A percentile compares a stretch with the other conserved stretches of the same genome.
phyloP scores from a whole-genome alignment of 768 basidiomycete species.

The Russula emetica region DNA sequence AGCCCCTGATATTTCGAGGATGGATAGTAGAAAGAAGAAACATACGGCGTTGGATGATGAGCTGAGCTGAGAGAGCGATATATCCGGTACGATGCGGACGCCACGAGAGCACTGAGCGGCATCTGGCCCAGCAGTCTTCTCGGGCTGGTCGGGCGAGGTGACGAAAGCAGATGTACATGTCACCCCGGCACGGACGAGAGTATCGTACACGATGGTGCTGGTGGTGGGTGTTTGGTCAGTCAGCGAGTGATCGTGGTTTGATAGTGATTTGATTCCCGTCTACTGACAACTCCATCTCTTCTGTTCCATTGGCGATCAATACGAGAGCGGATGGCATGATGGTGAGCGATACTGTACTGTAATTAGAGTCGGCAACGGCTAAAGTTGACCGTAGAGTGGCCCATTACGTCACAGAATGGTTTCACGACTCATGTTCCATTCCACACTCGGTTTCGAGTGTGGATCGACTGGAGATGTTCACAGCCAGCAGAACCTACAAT shows the following conservation, averaged over 20 bases:
- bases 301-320: constrained; percentile 76
- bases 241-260: neutral
- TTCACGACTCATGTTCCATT: no score
- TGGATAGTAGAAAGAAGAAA: neutral
- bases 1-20: neutral
- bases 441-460: neutral
- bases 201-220: constrained; percentile 80
- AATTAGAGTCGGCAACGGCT: no score
- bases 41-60: constrained; percentile 9
- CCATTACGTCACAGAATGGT: constrained; percentile 1
- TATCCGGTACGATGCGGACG: constrained; percentile 24
- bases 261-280: neutral
- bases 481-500: neutral
- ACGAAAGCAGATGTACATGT: constrained; percentile 59
- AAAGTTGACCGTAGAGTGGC: no score
- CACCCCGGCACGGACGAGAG: constrained; percentile 72
- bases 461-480: neutral
- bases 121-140: neutral
- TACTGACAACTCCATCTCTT: constrained; percentile 84
- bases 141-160: constrained; percentile 31
- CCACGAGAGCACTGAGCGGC: constrained; percentile 21
- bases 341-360: no score
- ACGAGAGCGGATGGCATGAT: constrained; percentile 55
- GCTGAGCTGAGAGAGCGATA: constrained; percentile 10
- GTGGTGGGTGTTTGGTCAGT: neutral